Evolutionary conservation across 257 asterid species (phyloP), one percentile per base, ranked within the genome.

Genomic region (Thymus mandschuricus): DNA sequence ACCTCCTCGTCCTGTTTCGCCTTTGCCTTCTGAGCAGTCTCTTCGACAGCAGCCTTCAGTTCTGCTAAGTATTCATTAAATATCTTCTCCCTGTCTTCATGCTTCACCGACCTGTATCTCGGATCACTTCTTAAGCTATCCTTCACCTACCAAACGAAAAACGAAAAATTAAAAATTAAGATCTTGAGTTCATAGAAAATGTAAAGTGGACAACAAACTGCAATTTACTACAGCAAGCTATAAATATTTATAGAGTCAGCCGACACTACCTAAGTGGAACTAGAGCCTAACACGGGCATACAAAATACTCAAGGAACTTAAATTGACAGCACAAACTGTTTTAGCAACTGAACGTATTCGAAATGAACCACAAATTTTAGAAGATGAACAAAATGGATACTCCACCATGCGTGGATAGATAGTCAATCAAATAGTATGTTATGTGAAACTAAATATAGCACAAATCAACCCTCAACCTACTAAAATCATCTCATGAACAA

Each of bases 1-100:
- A 95, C 99, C 92, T 89, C 98, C 81, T 92, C 96, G 10, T 80
- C 91, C 44, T 77, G 82, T 82, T 83, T 84, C 13, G 88, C 85
- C 82, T 82, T 95, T 56, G 78, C 83, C 80, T 79, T 77, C 54
- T 87, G 86, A 34, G 65, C 85, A 55, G 64, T 76, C 80, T 80
- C 89, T 56, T 82, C 88, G 78, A 87, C 95, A n/a, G 95, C 96
- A 69, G 92, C 87, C 87, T 85, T 92, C 69, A 89, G 79, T 83
- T 88, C 95, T 71, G 87, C 84, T 10, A 86, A 56, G 75, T 83
- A 95, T 80, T 89, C 92, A 69, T 86, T 84, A 79, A 95, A 95
- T 73, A 88, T 74, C 44, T 75, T 77, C 80, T 95, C 99, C 86
- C 95, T 82, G 5, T 92, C 97, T 75, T 95, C 98, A 66, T 88